These are phyloP conservation scores for Pulicaria dysenterica DNA, from an alignment of 129 eudicot species.

Conservation along the genomic window DNA sequence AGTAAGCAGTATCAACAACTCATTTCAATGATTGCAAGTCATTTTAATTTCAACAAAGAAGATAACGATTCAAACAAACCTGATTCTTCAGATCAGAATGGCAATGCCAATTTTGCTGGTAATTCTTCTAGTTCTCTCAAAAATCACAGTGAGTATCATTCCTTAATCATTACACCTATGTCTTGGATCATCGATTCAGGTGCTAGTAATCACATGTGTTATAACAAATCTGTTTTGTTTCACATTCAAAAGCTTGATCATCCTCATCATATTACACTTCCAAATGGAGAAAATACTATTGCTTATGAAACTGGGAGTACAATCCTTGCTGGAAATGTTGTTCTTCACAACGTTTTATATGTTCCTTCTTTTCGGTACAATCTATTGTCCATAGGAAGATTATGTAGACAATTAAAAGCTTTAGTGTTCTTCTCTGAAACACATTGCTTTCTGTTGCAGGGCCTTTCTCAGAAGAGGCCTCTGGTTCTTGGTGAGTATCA, in stretches of 20 bases:
- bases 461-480: background rate
- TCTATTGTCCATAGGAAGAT: background rate
- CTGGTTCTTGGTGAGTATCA: conserved; percentile 1
- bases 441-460: background rate
- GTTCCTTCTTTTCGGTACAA: background rate
- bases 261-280: background rate
- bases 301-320: no score
- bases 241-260: no score
- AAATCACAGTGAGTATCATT: no score
- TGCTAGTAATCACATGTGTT: conserved; percentile 10
- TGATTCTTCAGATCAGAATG: background rate
- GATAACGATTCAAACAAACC: no score
- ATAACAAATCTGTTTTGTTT: background rate
- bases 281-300: background rate
- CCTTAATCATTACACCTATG: no score
- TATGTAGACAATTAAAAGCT: background rate
- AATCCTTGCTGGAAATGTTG: background rate
- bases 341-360: background rate
- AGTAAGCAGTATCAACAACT: background rate
- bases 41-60: background rate
- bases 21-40: background rate
- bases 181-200: background rate
- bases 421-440: background rate
- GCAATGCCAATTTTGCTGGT: no score
- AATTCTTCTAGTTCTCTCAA: background rate